Base-by-base conservation (phyloP, 208 protist genomes). In the Acanthamoeba sp. region DNA sequence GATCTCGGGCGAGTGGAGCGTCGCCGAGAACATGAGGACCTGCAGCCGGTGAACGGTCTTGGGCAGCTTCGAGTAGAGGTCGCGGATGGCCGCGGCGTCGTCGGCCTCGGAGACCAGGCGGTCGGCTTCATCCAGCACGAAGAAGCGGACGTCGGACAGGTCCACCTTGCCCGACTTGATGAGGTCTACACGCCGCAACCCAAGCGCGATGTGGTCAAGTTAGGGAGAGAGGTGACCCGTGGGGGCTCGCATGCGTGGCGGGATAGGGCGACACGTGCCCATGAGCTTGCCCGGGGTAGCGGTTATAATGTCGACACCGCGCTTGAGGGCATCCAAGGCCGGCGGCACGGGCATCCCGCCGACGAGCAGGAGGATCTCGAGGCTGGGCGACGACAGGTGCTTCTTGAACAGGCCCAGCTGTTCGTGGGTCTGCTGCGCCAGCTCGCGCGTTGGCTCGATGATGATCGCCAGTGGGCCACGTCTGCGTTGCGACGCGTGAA, bases 91-190 rank as follows among this genome's bases (percentile, higher is more conserved):
- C 27, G 36, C 50, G n/a, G 52, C 59, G n/a, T 29, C 84, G 14
- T 69, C 93, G 18, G 76, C 52, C 14, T 97, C 45, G 16, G 97
- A 82, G 0, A 82, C 73, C 12, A 98, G 66, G 22, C 89, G 50
- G 73, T 98, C 97, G 6, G 97, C 97, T 80, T 98, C 97, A 82
- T 98, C 97, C 82, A 98, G 93, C 24, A 98, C 96, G 34, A 98
- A 97, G 52, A 97, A 97, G 32, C 93, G 94, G 32, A 96, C 91
- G 16, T 24, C 10, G 12, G 52, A 91, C 22, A 97, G n/a, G 64
- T 95, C 84, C 45, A 97, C 52, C 22, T 89, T 62, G 10, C 90
- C 90, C 1, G 78, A 90, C 36, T 78, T 91, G 4, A 96, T 29
- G 12, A 96, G 76, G 24, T 87, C 82, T 62, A 85, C n/a, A n/a